Percentiles rank a stretch among this genome's conserved stretches.
Evolutionary conservation across 352 stramenopile species (phyloP).

Genomic region (Globisporangium mamillatum): DNA sequence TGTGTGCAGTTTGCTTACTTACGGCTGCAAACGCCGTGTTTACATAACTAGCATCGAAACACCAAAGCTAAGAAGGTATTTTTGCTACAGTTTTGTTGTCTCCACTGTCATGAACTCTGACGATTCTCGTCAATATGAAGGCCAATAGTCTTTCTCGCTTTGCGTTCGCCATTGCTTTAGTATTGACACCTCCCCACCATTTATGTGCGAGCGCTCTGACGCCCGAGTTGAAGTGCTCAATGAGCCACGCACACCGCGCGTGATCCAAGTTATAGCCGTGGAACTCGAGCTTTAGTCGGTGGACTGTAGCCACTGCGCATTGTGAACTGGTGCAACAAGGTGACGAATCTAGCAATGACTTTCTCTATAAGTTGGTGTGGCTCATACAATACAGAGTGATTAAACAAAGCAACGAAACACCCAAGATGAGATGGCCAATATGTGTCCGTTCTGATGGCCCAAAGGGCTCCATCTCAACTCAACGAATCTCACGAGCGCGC

Average conservation of each 20-base stretch:
- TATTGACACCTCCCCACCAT: background rate
- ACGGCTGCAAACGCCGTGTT: background rate
- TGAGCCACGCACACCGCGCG: background rate
- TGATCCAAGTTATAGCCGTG: background rate
- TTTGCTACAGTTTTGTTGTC: background rate
- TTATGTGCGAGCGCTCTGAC: background rate
- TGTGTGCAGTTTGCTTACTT: background rate
- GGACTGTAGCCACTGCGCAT: background rate
- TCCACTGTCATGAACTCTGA: background rate
- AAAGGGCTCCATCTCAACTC: background rate
- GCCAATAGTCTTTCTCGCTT: background rate
- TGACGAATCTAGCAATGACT: background rate
- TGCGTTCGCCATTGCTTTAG: background rate
- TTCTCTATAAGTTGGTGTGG: background rate
- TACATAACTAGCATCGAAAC: background rate
- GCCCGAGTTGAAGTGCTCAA: background rate
- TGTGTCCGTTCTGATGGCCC: background rate
- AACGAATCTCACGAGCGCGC: background rate
- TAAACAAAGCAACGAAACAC: background rate
- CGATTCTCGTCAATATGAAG: background rate
- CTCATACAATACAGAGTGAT: background rate
- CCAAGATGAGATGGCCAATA: background rate
- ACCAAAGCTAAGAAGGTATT: background rate
- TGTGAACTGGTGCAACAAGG: background rate
- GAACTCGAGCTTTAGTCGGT: background rate